Base-by-base conservation (phyloP, 148 eudicot species). In the Camellia granthamiana region DNA sequence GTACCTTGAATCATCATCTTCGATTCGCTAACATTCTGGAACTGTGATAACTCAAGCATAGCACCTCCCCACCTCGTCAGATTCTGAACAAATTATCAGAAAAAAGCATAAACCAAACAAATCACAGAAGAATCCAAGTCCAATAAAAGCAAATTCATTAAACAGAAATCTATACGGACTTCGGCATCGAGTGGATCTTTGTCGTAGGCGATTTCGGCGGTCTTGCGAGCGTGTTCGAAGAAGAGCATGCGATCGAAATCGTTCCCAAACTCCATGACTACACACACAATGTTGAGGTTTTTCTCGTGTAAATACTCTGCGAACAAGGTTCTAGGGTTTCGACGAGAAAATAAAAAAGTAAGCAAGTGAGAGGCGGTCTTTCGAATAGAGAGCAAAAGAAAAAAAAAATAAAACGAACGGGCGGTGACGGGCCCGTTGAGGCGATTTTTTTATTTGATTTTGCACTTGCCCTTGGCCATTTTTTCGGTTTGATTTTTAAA, bases 171-270 rank as follows among this genome's bases (percentile, higher is more conserved):
- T 3, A 13, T 16, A 84, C 83, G 63, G n/a, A 94, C 98, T 63
- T 90, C 97, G 72, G 91, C 92, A 77, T 94, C 97, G 16, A 81
- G 88, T 66, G 98, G 98, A 78, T 91, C 85, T 59, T 83, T 69
- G 66, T 81, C 74, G 82, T 94, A 91, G 61, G 85, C 65, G 38
- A 86, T 85, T 84, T 92, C 97, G 10, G 93, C 88, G 5, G 89
- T 55, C 72, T 90, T 91, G 78, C 98, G 93, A 84, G 95, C 89
- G 23, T 90, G 95, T 77, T 94, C 97, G 84, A 92, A 92, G 85
- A 90, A 91, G 44, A 92, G 79, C 0, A 92, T 69, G 9, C 95
- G 91, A 77, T 94, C 97, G 14, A 94, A 78, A 8, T 94, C 97
- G 70, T 41, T 80, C 5, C 84, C 78, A 94, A 90, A 85, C 18